A percentile compares a stretch with the other conserved stretches of the same genome.
Evolutionary conservation across 805 yeast genomes (phyloP).

Genomic region (Candida boidinii): DNA sequence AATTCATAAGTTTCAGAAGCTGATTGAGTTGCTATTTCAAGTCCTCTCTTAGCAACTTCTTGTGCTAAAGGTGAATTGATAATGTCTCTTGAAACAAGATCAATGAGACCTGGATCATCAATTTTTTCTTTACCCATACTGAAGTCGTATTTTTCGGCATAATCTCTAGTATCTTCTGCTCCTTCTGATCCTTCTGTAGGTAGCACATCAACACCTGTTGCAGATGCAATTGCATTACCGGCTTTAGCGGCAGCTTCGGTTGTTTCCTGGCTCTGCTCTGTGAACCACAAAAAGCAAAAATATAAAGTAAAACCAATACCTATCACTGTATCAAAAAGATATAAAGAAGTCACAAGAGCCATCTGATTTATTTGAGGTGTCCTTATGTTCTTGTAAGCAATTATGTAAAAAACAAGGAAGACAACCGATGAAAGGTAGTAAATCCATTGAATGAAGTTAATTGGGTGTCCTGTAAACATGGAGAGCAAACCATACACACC

Average conservation of each 20-base stretch:
- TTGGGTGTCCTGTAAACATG: slow-evolving; percentile 81
- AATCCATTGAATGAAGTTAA: slow-evolving; percentile 75
- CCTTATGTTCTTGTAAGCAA: slow-evolving; percentile 44
- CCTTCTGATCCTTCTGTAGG: not conserved
- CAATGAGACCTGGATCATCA: slow-evolving; percentile 6
- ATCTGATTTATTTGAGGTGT: slow-evolving; percentile 51
- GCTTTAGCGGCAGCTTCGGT: not conserved
- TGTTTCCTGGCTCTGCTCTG: slow-evolving; percentile 11
- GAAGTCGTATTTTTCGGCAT: no score
- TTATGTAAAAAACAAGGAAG: slow-evolving; percentile 54
- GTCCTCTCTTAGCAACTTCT: no score
- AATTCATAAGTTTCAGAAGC: slow-evolving; percentile 55
- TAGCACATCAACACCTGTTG: not conserved
- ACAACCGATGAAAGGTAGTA: slow-evolving; percentile 59
- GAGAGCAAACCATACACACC: slow-evolving; percentile 85
- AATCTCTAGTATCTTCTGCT: no score
- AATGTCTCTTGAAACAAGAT: slow-evolving; percentile 3
- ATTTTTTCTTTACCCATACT: not conserved
- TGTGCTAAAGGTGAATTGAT: no score
- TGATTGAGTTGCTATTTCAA: slow-evolving; percentile 38
- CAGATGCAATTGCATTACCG: not conserved
- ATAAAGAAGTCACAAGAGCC: slow-evolving; percentile 56
- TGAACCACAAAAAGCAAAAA: slow-evolving; percentile 73
- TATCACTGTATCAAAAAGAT: slow-evolving; percentile 55
- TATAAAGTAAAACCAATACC: slow-evolving; percentile 65